Percentiles rank a stretch among this genome's conserved stretches.
Conservation (phyloP, 495 filamentous ascomycete genomes). For the Letharia lupina region DNA sequence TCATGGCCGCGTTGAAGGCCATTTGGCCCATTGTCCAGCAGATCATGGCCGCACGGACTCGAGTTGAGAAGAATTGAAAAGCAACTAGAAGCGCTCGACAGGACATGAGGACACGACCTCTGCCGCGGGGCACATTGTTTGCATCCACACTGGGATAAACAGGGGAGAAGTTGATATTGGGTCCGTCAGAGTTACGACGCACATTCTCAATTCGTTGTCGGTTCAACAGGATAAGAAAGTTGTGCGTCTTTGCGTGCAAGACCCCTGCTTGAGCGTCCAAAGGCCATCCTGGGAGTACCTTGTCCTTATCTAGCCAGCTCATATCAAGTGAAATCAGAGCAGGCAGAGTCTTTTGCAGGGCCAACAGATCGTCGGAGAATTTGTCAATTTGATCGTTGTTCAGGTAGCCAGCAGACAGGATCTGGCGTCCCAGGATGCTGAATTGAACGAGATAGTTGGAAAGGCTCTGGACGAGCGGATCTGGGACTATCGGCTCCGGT, state of each 20-base stretch:
- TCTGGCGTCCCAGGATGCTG: conserved; percentile 39
- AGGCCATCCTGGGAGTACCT: conserved; percentile 37
- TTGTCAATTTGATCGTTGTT: conserved; percentile 37
- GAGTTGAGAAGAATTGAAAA: conserved; percentile 39
- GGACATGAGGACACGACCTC: conserved; percentile 35
- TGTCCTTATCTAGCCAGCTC: conserved; percentile 34
- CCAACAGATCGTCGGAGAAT: conserved; percentile 35
- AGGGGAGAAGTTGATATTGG: conserved; percentile 10
- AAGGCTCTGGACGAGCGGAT: conserved; percentile 33
- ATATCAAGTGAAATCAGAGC: conserved; percentile 37
- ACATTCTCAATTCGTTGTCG: conserved; percentile 33
- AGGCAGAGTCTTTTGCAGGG: conserved; percentile 36
- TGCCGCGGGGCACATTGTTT: conserved; percentile 30
- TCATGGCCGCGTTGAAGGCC: conserved; percentile 43
- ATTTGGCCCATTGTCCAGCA: conserved; percentile 42
- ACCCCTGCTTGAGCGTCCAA: conserved; percentile 35
- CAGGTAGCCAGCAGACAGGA: conserved; percentile 35
- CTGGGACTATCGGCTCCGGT: conserved; percentile 34
- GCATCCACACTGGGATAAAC: conserved; percentile 5
- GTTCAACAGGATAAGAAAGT: conserved; percentile 39
- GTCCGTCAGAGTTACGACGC: conserved; percentile 17
- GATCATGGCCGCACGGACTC: conserved; percentile 35
- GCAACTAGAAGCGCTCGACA: conserved; percentile 33
- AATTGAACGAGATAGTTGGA: conserved; percentile 37
- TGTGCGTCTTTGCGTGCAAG: conserved; percentile 39